Base-by-base conservation (phyloP, 805 yeast species). In the Saccharomycopsis javanensis region DNA sequence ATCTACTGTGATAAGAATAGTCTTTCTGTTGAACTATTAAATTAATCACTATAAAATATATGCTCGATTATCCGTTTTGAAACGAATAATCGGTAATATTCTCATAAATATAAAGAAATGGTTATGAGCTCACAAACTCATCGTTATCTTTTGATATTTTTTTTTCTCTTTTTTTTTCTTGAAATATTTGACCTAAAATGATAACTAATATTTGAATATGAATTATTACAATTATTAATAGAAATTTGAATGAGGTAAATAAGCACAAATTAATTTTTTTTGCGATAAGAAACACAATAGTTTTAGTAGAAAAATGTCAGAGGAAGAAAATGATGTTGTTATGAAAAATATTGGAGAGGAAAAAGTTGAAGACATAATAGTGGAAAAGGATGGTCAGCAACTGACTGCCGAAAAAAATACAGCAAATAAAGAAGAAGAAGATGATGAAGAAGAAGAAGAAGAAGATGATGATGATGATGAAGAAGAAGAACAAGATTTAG, bases 401-500 rank as follows among this genome's bases (percentile, higher is more conserved):
- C n/a, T 15, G 13, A 28, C 48, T 25, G 33, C 37, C 15, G 18
- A 30, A 28, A 50, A 38, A 25, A 30, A 28, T 11, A 38, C 15
- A 38, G 27, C 8, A 33, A 35, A 50, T 33, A 15, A 31, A 1
- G n/a, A 30, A 5, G 23, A 27, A 15, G 18, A 23, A 6, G 53
- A 50, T 16, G 27, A 53, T 38, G 51, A 52, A n/a, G n/a, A n/a
- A 31, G 46, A 45, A 25, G 59, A 20, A 33, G 53, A 31, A 4
- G 60, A 51, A 4, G 61, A 55, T 37, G 56, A 50, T 13, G 61
- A 55, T 18, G 61, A 58, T 42, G 62, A 58, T 20, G 64, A 56
- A 46, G 63, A 64, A 33, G 65, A 66, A 54, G 64, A 64, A 51
- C 60, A 61, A 58, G 67, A 61, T 42, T 59, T 42, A 23, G 61